Base-by-base conservation (phyloP, 306 rosid genomes). In the Trifolium repens region DNA sequence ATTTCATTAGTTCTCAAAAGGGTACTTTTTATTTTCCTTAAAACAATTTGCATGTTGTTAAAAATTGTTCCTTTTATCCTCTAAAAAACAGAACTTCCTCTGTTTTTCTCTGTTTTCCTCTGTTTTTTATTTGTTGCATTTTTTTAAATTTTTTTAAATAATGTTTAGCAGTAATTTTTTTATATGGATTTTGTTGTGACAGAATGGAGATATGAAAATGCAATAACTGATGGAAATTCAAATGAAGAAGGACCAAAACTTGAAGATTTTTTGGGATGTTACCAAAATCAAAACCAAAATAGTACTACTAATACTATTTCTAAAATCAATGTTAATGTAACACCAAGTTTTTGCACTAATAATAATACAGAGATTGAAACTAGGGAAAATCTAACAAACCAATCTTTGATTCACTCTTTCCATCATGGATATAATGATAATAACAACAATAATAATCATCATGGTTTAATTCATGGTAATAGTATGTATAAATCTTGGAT, bases 261-360 rank as follows among this genome's bases (percentile, higher is more conserved):
- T 70, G 99, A 94, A 81, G 96, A 94, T 65, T 94, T 94, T 84
- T 80, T 94, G 79, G 99, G 99, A 15, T 86, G 96, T 47, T 94
- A 94, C 89, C 86, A 97, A 10, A 94, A 82, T 63, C 85, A 80
- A 37, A 70, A 47, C 84, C 92, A 86, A 11, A 65, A 66, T 40
- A 40, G 26, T 17, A 43, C 77, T 17, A 43, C 77, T 44, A 79
- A 34, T 37, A 65, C 17, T 6, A 59, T 77, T 67, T 81, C 89
- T 16, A 76, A 88, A 67, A 85, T 91, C 79, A 89, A 88, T 73
- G 87, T 88, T 65, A 86, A 87, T 65, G 87, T 87, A 14, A 46
- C 89, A 70, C 89, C 91, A 37, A 78, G 58, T 60, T 88, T 81
- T 78, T 79, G 80, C 83, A 66, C 82, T 64, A 75, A 61, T 43